phyloP scores from a whole-genome alignment of 2,329 filamentous ascomycete genomes.

The Hymenoscyphus albidus region DNA sequence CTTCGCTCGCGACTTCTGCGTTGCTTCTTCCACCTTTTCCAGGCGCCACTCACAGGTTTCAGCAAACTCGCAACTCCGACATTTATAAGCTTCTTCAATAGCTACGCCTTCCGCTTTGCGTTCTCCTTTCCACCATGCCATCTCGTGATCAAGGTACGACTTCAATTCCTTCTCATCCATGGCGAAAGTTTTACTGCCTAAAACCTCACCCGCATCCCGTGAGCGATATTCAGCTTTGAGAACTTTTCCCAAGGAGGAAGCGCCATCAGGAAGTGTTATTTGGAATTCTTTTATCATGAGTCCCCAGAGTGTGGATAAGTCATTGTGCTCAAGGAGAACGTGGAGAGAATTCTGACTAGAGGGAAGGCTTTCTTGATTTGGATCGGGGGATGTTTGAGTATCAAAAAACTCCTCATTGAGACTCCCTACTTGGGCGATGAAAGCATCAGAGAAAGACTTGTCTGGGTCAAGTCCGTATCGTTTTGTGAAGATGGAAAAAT shows the following conservation, averaged over 20 bases:
- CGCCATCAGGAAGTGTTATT: conserved; percentile 44
- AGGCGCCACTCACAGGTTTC: conserved; percentile 75
- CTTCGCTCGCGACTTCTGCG: conserved; percentile 24
- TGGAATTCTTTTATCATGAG: conserved; percentile 60
- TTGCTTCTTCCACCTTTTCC: conserved; percentile 60
- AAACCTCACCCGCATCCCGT: conserved; percentile 43
- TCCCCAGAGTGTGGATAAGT: conserved; percentile 54
- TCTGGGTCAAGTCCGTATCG: conserved; percentile 68
- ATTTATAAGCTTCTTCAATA: conserved; percentile 86
- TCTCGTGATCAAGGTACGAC: conserved; percentile 62
- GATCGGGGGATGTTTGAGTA: conserved; percentile 25
- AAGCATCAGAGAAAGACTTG: conserved; percentile 69
- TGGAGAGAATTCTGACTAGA: conserved; percentile 37
- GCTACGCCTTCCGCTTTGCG: conserved; percentile 69
- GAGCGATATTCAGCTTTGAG: conserved; percentile 54
- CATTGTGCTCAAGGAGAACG: conserved; percentile 53
- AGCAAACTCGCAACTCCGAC: conserved; percentile 76
- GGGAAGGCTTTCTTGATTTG: conserved; percentile 26
- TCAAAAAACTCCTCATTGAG: conserved; percentile 62
- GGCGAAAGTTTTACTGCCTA: conserved; percentile 59
- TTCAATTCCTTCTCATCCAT: conserved; percentile 63
- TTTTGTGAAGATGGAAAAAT: conserved; percentile 63
- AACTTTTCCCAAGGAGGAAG: conserved; percentile 51
- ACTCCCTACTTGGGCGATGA: conserved; percentile 69
- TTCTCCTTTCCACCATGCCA: conserved; percentile 86